These are phyloP conservation scores for Volvox reticuliferus DNA, from an alignment of 139 green algal species.

Conservation along the genomic window DNA sequence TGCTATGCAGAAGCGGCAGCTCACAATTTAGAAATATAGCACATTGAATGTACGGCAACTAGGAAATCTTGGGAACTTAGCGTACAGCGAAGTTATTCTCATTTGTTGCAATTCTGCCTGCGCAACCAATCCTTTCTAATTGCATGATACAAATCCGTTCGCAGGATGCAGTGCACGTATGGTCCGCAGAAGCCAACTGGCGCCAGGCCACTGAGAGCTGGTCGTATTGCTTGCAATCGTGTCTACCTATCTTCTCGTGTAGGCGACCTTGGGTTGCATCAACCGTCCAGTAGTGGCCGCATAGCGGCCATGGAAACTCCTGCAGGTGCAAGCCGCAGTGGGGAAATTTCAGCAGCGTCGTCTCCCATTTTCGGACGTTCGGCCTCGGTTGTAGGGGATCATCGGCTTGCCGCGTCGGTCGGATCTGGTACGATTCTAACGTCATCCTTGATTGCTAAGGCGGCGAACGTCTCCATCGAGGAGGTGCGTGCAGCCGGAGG, in stretches of 20 bases:
- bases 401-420: constrained; percentile 3
- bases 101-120: no score
- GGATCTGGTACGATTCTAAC: constrained; percentile 41
- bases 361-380: constrained; percentile 19
- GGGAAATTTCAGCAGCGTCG: not conserved
- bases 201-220: constrained; percentile 5
- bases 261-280: not conserved
- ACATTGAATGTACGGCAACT: no score
- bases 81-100: no score
- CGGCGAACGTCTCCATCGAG: constrained; percentile 52
- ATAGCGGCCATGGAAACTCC: constrained; percentile 9
- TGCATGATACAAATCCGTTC: not conserved
- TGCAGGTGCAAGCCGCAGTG: not conserved
- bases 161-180: constrained; percentile 24
- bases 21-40: no score
- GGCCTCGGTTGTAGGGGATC: not conserved
- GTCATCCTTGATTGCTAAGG: constrained; percentile 57
- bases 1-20: no score
- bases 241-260: not conserved
- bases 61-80: no score
- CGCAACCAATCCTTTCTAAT: not conserved
- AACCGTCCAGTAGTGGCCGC: not conserved
- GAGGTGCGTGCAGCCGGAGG: constrained; percentile 41
- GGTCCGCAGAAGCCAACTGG: not conserved
- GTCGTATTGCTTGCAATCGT: not conserved